Evolutionary conservation across 495 filamentous ascomycete species (phyloP).

Genomic region (Penicillium egyptiacum): DNA sequence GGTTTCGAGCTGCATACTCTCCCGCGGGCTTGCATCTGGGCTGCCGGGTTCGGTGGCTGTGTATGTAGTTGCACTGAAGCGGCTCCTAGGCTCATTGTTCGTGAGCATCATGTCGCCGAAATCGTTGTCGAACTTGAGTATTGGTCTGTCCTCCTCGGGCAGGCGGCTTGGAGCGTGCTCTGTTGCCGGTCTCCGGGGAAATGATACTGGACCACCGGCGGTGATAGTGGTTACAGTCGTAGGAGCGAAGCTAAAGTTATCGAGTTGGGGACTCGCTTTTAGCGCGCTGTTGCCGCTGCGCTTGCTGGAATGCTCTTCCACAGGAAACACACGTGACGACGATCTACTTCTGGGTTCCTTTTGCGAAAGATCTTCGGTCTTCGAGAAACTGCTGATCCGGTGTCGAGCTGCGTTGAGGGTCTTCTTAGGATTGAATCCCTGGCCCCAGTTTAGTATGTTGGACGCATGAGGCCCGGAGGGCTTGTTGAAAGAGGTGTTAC

Average conservation of each 20-base stretch:
- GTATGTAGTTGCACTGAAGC: conserved; percentile 74
- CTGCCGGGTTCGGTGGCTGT: conserved; percentile 51
- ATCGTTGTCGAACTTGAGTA: conserved; percentile 22
- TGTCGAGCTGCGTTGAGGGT: conserved; percentile 31
- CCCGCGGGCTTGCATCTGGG: conserved; percentile 41
- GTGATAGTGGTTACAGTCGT: conserved; percentile 44
- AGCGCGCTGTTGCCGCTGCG: not conserved
- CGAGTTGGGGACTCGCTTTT: conserved; percentile 15
- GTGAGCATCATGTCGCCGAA: conserved; percentile 31
- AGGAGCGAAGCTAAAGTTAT: conserved; percentile 24
- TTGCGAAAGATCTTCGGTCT: conserved; percentile 23
- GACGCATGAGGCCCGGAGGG: conserved; percentile 24
- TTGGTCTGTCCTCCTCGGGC: conserved; percentile 2
- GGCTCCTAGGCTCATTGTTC: conserved; percentile 56
- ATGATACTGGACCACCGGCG: conserved; percentile 25
- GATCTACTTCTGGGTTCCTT: conserved; percentile 25
- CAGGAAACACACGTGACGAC: conserved; percentile 24
- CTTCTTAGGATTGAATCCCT: conserved; percentile 35
- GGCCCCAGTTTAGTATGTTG: conserved; percentile 33
- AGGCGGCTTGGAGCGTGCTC: conserved; percentile 8
- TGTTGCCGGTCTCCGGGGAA: conserved; percentile 17
- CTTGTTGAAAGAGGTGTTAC: conserved; percentile 28
- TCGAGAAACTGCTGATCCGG: conserved; percentile 26
- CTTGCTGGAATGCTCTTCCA: conserved; percentile 20
- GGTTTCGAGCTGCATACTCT: conserved; percentile 37